Conservation (phyloP, 805 yeast genomes). For the Clavispora asparagi region DNA sequence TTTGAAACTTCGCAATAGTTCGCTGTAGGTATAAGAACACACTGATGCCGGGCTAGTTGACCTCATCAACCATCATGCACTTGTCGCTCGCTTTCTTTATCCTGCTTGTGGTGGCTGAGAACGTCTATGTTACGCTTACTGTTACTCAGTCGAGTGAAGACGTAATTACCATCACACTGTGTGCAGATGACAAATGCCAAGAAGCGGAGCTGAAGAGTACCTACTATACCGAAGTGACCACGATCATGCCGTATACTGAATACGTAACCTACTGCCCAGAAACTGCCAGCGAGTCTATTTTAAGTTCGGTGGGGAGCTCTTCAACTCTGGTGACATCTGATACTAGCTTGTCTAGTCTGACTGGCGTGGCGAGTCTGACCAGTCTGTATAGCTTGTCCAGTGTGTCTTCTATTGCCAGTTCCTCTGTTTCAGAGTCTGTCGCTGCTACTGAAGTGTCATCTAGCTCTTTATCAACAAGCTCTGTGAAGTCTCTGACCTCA, state of each 20-base stretch:
- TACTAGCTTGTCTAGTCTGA: too few relatives aligned
- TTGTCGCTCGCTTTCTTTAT: not conserved
- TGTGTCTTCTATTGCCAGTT: too few relatives aligned
- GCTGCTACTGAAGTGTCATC: not conserved
- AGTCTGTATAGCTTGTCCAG: too few relatives aligned
- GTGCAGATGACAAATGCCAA: not conserved
- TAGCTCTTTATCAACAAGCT: not conserved
- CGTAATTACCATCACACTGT: not conserved
- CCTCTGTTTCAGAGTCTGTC: not conserved
- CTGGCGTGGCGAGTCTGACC: too few relatives aligned
- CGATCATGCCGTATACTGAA: not conserved
- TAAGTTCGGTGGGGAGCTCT: not conserved
- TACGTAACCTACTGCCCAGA: constrained; percentile 3
- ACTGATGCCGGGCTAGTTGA: too few relatives aligned
- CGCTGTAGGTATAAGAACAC: not conserved
- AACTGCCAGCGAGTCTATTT: constrained; percentile 2
- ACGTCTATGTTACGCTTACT: not conserved
- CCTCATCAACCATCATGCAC: not conserved
- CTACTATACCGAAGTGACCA: not conserved
- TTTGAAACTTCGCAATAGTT: not conserved
- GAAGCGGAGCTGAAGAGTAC: not conserved
- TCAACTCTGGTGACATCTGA: too few relatives aligned
- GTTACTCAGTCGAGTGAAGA: not conserved
- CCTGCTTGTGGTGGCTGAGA: not conserved
- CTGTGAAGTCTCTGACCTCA: too few relatives aligned